These are phyloP conservation scores for Quercus mongolica DNA, from an alignment of 306 rosid species.

Conservation along the genomic window DNA sequence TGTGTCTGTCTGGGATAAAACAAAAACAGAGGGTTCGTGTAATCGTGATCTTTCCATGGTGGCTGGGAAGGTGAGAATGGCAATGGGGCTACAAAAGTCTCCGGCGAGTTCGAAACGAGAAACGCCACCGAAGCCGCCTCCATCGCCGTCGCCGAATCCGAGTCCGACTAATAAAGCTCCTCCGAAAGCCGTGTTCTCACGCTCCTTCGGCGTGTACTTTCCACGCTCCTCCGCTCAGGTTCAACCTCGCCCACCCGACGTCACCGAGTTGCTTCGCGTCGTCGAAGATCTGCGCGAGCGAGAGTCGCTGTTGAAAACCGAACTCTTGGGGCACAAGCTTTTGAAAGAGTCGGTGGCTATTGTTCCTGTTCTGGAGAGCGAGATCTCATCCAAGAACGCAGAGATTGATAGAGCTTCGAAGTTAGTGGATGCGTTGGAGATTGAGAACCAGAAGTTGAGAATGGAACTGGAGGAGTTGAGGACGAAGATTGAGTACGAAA, in stretches of 20 bases:
- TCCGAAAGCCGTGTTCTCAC: slow-evolving; percentile 75
- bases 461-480: slow-evolving; percentile 41
- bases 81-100: slow-evolving; percentile 84
- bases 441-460: slow-evolving; percentile 46
- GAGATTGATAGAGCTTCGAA: slow-evolving; percentile 54
- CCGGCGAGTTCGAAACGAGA: slow-evolving; percentile 42
- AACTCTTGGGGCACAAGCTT: slow-evolving; percentile 82
- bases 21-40: no score
- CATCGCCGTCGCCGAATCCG: slow-evolving; percentile 50
- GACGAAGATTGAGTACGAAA: slow-evolving; percentile 36
- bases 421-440: slow-evolving; percentile 40
- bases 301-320: slow-evolving; percentile 82
- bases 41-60: slow-evolving; percentile 43
- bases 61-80: slow-evolving; percentile 80
- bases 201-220: slow-evolving; percentile 81
- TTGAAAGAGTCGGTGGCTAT: slow-evolving; percentile 74
- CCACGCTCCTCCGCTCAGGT: slow-evolving; percentile 97
- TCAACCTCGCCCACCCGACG: slow-evolving; percentile 93
- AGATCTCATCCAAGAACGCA: slow-evolving; percentile 45
- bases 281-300: slow-evolving; percentile 94
- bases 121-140: slow-evolving; percentile 55
- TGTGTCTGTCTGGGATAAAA: no score
- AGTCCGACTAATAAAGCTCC: slow-evolving; percentile 34
- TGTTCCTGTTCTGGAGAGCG: slow-evolving; percentile 70
- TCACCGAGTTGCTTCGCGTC: slow-evolving; percentile 69